Conservation (phyloP, 768 basidiomycete genomes). For the Leccinum pellstonianum region DNA sequence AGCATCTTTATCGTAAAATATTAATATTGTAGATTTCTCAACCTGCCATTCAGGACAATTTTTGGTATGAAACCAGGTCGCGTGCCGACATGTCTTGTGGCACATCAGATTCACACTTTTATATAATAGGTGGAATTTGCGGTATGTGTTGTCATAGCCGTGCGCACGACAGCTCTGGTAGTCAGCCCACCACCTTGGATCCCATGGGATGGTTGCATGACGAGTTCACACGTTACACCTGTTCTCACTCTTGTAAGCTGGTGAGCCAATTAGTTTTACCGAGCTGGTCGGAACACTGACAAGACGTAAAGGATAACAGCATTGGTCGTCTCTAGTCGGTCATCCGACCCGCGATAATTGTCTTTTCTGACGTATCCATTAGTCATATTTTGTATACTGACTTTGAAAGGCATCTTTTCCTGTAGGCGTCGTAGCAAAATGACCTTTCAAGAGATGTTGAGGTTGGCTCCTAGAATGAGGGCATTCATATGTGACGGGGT, state of each 20-base stretch:
- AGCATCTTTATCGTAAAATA: neutral
- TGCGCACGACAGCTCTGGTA: slow-evolving; percentile 12
- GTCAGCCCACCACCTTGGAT: slow-evolving; percentile 19
- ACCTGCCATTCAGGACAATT: slow-evolving; percentile 13
- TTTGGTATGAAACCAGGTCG: slow-evolving; percentile 9
- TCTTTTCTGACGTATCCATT: neutral
- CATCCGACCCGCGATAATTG: neutral
- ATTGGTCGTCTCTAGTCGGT: slow-evolving; percentile 21
- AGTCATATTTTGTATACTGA: slow-evolving; percentile 21
- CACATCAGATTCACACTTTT: neutral
- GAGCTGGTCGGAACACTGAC: slow-evolving; percentile 1
- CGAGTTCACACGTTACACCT: slow-evolving; percentile 10
- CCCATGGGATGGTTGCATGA: slow-evolving; percentile 17
- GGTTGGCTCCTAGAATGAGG: neutral
- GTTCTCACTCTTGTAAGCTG: slow-evolving; percentile 22
- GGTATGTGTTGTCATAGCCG: slow-evolving; percentile 13
- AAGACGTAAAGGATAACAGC: slow-evolving; percentile 13
- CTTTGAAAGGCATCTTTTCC: slow-evolving; percentile 13
- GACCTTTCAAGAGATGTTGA: neutral
- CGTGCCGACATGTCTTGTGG: neutral
- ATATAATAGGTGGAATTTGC: slow-evolving; percentile 18
- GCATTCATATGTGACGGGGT: slow-evolving; percentile 14
- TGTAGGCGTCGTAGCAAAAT: neutral
- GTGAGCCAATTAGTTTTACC: slow-evolving; percentile 5
- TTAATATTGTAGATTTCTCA: neutral